Base-by-base conservation (phyloP, 306 rosid genomes). In the Sechiopsis laciniata region DNA sequence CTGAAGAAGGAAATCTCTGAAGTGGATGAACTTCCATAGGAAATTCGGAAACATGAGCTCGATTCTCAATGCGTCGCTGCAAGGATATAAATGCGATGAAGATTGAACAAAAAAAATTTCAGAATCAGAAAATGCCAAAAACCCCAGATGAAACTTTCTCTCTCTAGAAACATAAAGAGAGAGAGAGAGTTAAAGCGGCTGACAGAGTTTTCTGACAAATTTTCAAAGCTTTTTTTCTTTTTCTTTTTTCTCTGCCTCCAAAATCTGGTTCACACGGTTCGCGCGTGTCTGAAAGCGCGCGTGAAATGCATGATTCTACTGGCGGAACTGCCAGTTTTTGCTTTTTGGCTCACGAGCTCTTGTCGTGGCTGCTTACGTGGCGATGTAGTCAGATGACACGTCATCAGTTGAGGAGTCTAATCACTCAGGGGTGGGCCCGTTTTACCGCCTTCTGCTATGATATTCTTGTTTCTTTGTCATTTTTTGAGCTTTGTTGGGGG, bases 171-270 rank as follows among this genome's bases (percentile, higher is more conserved):
- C 37, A 1, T 40, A 62, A 9, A 24, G 19, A 59, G 19, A 59
- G 59, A 45, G 48, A 2, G 6, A 37, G 37, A 46, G 72, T 79
- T 79, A 79, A 82, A 79, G 83, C 19, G 1, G 40, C 74, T 74
- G 87, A 61, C 90, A 83, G 92, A 63, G 46, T 40, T 16, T 46
- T 67, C 87, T 88, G 90, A 82, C 87, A 81, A 0, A 46, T 8
- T 62, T 13, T 72, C 64, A 52, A 73, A 7, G 65, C 45, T 71
- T 77, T 69, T 48, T 29, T 71, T 16, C 7, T 5, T 61, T 37
- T 32, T 62, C 42, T 35, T 14, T 15, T 60, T 60, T 26, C 55
- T 11, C 21, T 55, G 59, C 63, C 37, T 72, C 75, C 51, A 14
- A 7, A 72, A 37, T 17, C 19, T 8, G 7, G 12, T 7, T 68